phyloP scores from a whole-genome alignment of 129 eudicot species.

The Cynara cardunculus region DNA sequence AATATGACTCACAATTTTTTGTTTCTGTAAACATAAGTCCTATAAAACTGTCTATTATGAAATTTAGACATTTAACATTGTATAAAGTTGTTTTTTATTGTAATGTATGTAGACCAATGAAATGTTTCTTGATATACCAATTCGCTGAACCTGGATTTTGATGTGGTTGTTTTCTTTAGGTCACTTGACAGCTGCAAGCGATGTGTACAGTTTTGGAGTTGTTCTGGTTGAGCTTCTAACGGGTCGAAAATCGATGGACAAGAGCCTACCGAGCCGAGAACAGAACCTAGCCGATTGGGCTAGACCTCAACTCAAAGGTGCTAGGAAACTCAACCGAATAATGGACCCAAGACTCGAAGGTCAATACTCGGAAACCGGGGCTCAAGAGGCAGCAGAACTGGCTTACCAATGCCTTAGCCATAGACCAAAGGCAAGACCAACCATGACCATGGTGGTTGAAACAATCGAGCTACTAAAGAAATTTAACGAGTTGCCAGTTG shows the following conservation, averaged over 20 bases:
- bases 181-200: constrained; percentile 88
- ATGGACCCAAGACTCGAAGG: constrained; percentile 88
- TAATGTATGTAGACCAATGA: not conserved
- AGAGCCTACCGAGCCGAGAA: constrained; percentile 59
- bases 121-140: not conserved
- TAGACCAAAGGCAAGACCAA: constrained; percentile 68
- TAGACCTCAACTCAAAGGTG: constrained; percentile 50
- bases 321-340: constrained; percentile 50
- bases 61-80: no score
- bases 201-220: constrained; percentile 90
- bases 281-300: constrained; percentile 88
- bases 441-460: constrained; percentile 55
- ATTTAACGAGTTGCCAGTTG: constrained; percentile 34
- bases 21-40: no score
- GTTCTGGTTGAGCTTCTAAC: constrained; percentile 81
- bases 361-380: constrained; percentile 73
- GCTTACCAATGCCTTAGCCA: constrained; percentile 86
- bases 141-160: not conserved
- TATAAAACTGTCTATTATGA: no score
- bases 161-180: constrained; percentile 33
- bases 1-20: no score
- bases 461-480: constrained; percentile 51
- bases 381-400: constrained; percentile 64
- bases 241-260: constrained; percentile 77
- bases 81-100: not conserved